phyloP scores from a whole-genome alignment of 768 basidiomycete genomes.

The Panellus pusillus region DNA sequence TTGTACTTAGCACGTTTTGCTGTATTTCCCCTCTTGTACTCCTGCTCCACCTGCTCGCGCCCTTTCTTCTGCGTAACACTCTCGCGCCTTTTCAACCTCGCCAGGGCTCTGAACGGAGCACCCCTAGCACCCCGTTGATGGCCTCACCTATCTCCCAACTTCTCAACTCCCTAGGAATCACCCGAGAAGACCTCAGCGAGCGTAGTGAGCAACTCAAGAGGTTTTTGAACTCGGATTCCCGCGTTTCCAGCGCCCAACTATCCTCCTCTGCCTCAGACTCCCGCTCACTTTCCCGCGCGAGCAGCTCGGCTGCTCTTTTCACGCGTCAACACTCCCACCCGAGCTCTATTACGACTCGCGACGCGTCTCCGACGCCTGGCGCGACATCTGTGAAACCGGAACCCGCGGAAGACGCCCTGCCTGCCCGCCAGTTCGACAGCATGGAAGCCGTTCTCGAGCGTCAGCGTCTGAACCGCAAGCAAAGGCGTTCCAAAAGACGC shows the following conservation, averaged over 20 bases:
- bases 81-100: neutral
- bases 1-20: slow-evolving; percentile 1
- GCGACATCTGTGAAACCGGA: slow-evolving; percentile 67
- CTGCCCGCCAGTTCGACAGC: slow-evolving; percentile 62
- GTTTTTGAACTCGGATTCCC: slow-evolving; percentile 64
- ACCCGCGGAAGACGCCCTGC: slow-evolving; percentile 48
- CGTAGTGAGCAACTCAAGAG: slow-evolving; percentile 81
- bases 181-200: slow-evolving; percentile 70
- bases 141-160: slow-evolving; percentile 74
- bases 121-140: slow-evolving; percentile 29
- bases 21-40: neutral
- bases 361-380: slow-evolving; percentile 50
- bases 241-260: slow-evolving; percentile 38
- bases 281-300: slow-evolving; percentile 36
- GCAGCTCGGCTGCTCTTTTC: slow-evolving; percentile 35
- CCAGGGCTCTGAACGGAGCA: neutral
- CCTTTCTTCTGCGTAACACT: neutral
- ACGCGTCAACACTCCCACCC: slow-evolving; percentile 46
- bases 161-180: slow-evolving; percentile 69
- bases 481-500: slow-evolving; percentile 51
- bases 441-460: slow-evolving; percentile 80
- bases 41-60: slow-evolving; percentile 8
- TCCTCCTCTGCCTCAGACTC: slow-evolving; percentile 37
- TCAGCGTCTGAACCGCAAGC: slow-evolving; percentile 57
- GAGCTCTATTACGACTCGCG: slow-evolving; percentile 50